Percentiles rank a stretch among this genome's conserved stretches.
Conservation (phyloP, 2,329 filamentous ascomycete species). For the Graphilbum sp. region DNA sequence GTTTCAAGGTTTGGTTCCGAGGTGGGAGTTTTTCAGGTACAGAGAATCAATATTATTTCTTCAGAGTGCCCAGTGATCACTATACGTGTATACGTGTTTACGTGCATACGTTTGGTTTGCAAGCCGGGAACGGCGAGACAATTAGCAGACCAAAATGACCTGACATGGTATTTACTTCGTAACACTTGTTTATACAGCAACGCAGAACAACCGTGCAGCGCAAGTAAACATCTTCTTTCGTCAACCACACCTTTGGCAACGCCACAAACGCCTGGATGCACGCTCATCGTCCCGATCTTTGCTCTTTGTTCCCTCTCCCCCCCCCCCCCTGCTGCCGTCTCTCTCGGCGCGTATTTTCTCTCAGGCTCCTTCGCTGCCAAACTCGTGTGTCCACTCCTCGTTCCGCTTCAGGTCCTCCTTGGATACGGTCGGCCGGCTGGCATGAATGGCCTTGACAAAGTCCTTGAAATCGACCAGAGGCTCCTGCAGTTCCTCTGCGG, state of each 20-base stretch:
- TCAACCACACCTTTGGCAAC: no score
- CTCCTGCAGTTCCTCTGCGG: conserved; percentile 70
- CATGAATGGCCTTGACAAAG: conserved; percentile 82
- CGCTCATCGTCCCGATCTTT: background rate
- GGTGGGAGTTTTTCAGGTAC: conserved; percentile 6
- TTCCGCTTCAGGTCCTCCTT: conserved; percentile 70
- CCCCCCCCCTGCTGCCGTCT: background rate
- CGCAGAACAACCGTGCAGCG: background rate
- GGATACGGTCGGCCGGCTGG: conserved; percentile 78
- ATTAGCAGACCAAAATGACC: no score
- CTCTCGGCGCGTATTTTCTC: no score
- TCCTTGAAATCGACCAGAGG: conserved; percentile 79
- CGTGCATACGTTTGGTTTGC: no score
- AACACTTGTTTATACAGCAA: background rate
- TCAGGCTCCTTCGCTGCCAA: conserved; percentile 70
- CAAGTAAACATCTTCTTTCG: no score
- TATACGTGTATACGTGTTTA: no score
- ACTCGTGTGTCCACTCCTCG: conserved; percentile 88
- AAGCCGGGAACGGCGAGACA: no score
- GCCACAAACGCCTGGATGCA: background rate
- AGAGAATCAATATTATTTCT: background rate
- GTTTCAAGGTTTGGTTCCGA: conserved; percentile 1
- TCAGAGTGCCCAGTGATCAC: no score
- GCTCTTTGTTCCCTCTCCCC: background rate
- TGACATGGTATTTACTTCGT: background rate